Evolutionary conservation across 768 basidiomycete species (phyloP).

Genomic region (Boletus tomentosulus): DNA sequence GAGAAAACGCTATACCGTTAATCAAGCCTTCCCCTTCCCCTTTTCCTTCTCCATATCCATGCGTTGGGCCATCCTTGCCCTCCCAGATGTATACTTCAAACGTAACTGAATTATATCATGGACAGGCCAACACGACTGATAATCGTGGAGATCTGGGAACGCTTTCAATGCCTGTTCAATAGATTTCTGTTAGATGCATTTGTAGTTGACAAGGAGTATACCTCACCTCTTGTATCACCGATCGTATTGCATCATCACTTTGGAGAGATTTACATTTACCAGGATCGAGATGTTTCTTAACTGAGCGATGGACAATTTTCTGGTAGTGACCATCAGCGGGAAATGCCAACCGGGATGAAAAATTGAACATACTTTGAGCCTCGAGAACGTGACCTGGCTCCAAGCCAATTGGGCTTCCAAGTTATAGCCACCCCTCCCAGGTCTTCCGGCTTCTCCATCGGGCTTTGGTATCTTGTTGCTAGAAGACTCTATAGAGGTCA

Average conservation of each 20-base stretch:
- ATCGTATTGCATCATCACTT: not conserved
- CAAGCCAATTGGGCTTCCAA: conserved; percentile 3
- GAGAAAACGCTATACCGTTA: too few species aligned
- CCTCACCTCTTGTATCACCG: not conserved
- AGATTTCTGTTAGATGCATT: not conserved
- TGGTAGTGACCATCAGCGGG: not conserved
- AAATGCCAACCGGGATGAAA: not conserved
- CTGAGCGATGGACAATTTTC: conserved; percentile 3
- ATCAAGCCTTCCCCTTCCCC: not conserved
- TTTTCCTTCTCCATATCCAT: not conserved
- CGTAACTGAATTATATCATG: not conserved
- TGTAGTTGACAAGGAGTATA: not conserved
- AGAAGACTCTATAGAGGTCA: not conserved
- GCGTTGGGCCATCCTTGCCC: not conserved
- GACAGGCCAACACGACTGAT: not conserved
- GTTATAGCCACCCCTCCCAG: conserved; percentile 6
- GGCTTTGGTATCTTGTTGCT: conserved; percentile 7
- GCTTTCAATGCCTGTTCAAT: not conserved
- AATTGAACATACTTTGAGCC: not conserved
- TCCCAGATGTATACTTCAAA: not conserved
- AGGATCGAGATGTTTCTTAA: conserved; percentile 2
- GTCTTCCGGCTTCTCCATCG: conserved; percentile 1
- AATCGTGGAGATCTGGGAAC: conserved; percentile 1
- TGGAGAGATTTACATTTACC: not conserved
- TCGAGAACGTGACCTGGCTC: not conserved